Percentiles rank a stretch among this genome's conserved stretches.
These are phyloP conservation scores for Rhizopus arrhizus DNA, from an alignment of 371 early-diverging fungal species.

Conservation along the genomic window DNA sequence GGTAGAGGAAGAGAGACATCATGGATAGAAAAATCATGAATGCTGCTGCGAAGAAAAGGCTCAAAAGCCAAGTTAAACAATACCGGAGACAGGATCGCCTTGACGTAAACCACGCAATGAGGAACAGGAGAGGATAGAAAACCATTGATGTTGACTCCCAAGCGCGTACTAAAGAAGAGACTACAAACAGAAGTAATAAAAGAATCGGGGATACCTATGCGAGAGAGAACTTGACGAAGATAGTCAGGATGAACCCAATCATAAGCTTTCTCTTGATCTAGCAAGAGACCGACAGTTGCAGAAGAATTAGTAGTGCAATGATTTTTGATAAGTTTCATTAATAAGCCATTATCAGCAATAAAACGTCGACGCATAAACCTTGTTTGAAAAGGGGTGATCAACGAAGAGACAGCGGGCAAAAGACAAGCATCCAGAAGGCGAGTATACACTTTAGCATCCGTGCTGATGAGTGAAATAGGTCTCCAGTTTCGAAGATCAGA, in stretches of 20 bases:
- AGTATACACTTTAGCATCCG: slow-evolving; percentile 32
- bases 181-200: slow-evolving; percentile 4
- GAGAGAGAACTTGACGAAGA: slow-evolving; percentile 1
- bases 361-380: slow-evolving; percentile 10
- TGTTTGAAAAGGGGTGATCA: slow-evolving; percentile 14
- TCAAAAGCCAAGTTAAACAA: slow-evolving; percentile 37
- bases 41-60: slow-evolving; percentile 26
- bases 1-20: not conserved
- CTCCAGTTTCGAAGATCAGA: too few relatives aligned
- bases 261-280: too few relatives aligned
- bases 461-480: not conserved
- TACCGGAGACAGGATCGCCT: slow-evolving; percentile 31
- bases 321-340: slow-evolving; percentile 1
- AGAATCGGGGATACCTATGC: slow-evolving; percentile 5
- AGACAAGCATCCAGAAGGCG: slow-evolving; percentile 21
- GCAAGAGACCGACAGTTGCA: slow-evolving; percentile 7
- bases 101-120: slow-evolving; percentile 30
- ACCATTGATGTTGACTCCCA: slow-evolving; percentile 13
- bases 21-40: not conserved
- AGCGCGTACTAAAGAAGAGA: slow-evolving; percentile 5
- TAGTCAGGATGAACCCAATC: slow-evolving; percentile 19
- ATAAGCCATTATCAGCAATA: too few relatives aligned
- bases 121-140: slow-evolving; percentile 8
- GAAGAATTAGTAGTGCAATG: slow-evolving; percentile 3
- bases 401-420: not conserved